Percentiles rank a stretch among this genome's conserved stretches.
phyloP scores from a whole-genome alignment of 176 grass and related monocot genomes.

The Rhynchospora pubera region DNA sequence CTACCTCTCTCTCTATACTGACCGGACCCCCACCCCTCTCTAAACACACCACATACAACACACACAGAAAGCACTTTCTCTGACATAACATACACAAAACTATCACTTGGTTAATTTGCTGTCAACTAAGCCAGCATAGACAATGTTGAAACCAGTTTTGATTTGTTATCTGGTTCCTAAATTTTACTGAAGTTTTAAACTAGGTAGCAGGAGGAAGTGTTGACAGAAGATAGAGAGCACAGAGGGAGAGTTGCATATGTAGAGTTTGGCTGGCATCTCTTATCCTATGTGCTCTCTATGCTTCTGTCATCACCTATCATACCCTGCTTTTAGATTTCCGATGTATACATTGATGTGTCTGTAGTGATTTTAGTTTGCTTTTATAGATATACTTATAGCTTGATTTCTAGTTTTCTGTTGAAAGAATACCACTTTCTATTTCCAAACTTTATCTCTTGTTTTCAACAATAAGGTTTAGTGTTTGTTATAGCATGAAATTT shows the following conservation, averaged over 20 bases:
- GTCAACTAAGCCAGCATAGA: not conserved
- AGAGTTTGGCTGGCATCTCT: slow-evolving; percentile 15
- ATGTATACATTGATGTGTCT: not conserved
- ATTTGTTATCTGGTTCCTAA: not conserved
- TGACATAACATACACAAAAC: not conserved
- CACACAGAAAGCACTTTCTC: not conserved
- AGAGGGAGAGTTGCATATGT: slow-evolving; percentile 22
- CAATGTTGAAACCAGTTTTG: not conserved
- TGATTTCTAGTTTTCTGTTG: not conserved
- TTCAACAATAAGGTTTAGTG: too few relatives aligned
- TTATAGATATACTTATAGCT: not conserved
- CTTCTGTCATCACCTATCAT: slow-evolving; percentile 34
- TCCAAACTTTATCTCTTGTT: too few relatives aligned
- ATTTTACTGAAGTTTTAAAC: not conserved
- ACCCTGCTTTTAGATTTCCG: not conserved
- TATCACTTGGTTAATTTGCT: not conserved
- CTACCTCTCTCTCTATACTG: too few relatives aligned
- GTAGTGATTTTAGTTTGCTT: not conserved
- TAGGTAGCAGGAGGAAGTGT: slow-evolving; percentile 11
- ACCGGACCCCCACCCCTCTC: too few relatives aligned
- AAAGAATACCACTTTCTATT: too few relatives aligned
- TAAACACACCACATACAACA: not conserved
- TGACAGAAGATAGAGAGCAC: slow-evolving; percentile 61
- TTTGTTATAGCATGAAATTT: too few relatives aligned
- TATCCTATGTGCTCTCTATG: slow-evolving; percentile 41